A percentile compares a stretch with the other conserved stretches of the same genome.
Evolutionary conservation across 352 stramenopile genomes (phyloP).

Genomic region (Pythium graminicola): DNA sequence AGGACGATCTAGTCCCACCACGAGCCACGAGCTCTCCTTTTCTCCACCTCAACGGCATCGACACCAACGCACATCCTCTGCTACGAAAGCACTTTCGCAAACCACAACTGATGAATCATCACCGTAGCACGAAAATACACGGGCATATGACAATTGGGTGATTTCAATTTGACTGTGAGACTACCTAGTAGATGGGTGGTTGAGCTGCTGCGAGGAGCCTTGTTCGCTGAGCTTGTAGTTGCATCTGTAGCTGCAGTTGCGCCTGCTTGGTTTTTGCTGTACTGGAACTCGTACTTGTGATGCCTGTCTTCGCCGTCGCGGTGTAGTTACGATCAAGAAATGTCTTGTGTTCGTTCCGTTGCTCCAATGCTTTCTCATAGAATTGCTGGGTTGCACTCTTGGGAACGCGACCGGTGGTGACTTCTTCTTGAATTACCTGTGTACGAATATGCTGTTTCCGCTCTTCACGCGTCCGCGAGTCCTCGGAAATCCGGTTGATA

Average conservation of each 20-base stretch:
- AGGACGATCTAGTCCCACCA: constrained; percentile 3
- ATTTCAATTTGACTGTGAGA: neutral
- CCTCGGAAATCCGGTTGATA: constrained; percentile 47
- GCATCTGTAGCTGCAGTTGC: constrained; percentile 34
- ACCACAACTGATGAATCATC: neutral
- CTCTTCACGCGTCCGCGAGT: constrained; percentile 32
- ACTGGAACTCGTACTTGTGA: constrained; percentile 3
- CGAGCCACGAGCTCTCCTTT: neutral
- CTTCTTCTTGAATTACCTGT: constrained; percentile 37
- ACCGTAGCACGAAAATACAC: neutral
- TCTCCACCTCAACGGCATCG: neutral
- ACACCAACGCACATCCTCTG: neutral
- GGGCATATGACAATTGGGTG: neutral
- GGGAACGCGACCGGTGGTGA: constrained; percentile 20
- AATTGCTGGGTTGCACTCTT: constrained; percentile 58
- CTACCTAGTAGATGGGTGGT: constrained; percentile 23
- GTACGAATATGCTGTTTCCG: constrained; percentile 47
- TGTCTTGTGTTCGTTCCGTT: constrained; percentile 43
- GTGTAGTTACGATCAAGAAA: constrained; percentile 68
- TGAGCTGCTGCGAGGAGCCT: constrained; percentile 19
- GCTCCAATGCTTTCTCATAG: constrained; percentile 56
- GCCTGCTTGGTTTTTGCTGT: constrained; percentile 57
- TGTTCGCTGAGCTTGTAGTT: constrained; percentile 34
- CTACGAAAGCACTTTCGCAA: neutral
- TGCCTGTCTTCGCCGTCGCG: neutral